Evolutionary conservation across 108 stramenopile genomes (phyloP).

Genomic region (Cyclostephanos tholiformis): DNA sequence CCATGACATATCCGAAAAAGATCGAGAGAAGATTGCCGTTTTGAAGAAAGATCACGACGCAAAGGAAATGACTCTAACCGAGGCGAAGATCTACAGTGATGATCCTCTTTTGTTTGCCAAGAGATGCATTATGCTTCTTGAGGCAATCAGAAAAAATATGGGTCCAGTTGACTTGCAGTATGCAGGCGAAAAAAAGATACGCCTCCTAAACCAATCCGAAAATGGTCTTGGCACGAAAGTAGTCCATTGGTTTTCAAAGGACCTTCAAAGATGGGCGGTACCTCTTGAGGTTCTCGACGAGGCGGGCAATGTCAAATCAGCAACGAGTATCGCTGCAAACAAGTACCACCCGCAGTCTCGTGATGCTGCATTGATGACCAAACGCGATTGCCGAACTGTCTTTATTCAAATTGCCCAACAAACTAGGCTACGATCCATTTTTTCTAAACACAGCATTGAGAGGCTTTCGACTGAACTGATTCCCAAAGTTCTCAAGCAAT

Average conservation of each 20-base stretch:
- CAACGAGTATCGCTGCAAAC: slow-evolving; percentile 54
- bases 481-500: slow-evolving; percentile 53
- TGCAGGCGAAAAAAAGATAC: slow-evolving; percentile 49
- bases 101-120: slow-evolving; percentile 59
- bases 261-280: slow-evolving; percentile 41
- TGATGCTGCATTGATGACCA: slow-evolving; percentile 65
- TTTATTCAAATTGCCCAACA: slow-evolving; percentile 70
- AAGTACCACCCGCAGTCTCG: slow-evolving; percentile 50
- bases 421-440: slow-evolving; percentile 65
- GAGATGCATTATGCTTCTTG: slow-evolving; percentile 54
- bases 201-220: slow-evolving; percentile 53
- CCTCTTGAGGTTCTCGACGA: slow-evolving; percentile 59
- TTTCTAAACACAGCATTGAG: slow-evolving; percentile 47
- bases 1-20: slow-evolving; percentile 17
- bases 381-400: slow-evolving; percentile 63
- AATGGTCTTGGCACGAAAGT: slow-evolving; percentile 74
- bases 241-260: slow-evolving; percentile 63
- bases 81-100: slow-evolving; percentile 23
- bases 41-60: slow-evolving; percentile 41
- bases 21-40: slow-evolving; percentile 29
- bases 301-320: slow-evolving; percentile 51
- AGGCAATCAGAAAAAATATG: slow-evolving; percentile 52
- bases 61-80: slow-evolving; percentile 22
- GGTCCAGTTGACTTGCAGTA: slow-evolving; percentile 48
- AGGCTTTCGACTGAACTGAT: slow-evolving; percentile 43